These are phyloP conservation scores for Cystofilobasidium bisporidii DNA, from an alignment of 768 basidiomycete species.

Conservation along the genomic window DNA sequence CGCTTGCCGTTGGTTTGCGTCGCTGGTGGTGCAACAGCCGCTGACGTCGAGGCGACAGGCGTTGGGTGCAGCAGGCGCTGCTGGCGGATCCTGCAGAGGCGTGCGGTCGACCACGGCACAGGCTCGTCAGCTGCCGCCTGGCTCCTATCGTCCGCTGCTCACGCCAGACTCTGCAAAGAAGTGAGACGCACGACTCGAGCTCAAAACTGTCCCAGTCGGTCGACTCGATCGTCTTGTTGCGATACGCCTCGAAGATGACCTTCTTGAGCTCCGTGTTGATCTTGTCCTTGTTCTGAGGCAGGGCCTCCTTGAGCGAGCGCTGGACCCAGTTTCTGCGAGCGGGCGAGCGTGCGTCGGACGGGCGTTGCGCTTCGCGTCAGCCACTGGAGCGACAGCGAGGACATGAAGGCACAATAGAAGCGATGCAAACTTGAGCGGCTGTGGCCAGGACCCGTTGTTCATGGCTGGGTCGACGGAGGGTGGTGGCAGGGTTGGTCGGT, in stretches of 20 bases:
- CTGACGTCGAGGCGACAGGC: not conserved
- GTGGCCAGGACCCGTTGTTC: conserved; percentile 33
- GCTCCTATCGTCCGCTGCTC: no score
- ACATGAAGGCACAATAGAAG: not conserved
- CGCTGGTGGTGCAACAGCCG: conserved; percentile 3
- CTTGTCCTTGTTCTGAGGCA: conserved; percentile 70
- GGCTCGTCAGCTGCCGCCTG: no score
- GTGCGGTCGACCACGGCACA: not conserved
- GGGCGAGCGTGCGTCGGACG: not conserved
- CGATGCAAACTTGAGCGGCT: conserved; percentile 33
- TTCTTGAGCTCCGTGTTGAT: conserved; percentile 90
- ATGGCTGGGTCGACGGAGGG: not conserved
- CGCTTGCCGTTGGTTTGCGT: conserved; percentile 21
- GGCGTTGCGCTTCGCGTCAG: not conserved
- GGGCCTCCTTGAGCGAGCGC: conserved; percentile 82
- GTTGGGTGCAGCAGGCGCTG: conserved; percentile 12
- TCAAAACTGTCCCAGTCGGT: conserved; percentile 87
- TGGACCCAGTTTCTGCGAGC: conserved; percentile 79
- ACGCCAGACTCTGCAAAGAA: no score
- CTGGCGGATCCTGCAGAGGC: conserved; percentile 34
- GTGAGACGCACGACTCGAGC: conserved; percentile 54
- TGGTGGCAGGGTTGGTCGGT: no score
- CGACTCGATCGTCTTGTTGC: conserved; percentile 73
- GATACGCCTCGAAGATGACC: conserved; percentile 79
- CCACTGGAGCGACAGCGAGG: not conserved